A percentile compares a stretch with the other conserved stretches of the same genome.
phyloP scores from a whole-genome alignment of 2,329 filamentous ascomycete species.

The Ophiostoma populinum region DNA sequence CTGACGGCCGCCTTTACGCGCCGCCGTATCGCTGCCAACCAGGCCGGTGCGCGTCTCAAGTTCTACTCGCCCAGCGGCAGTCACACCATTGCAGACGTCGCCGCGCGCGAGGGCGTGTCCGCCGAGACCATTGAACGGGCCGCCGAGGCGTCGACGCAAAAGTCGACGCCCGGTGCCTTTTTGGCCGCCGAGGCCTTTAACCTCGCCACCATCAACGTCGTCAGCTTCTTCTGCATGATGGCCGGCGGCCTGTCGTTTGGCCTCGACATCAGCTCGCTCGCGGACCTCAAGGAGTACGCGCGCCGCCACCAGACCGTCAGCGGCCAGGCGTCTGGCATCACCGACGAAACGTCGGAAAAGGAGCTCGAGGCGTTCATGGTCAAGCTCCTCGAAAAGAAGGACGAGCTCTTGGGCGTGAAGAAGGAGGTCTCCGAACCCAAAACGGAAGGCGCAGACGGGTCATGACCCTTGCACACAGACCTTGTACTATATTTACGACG shows the following conservation, averaged over 20 bases:
- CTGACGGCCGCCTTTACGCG: constrained; percentile 56
- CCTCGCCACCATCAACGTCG: constrained; percentile 72
- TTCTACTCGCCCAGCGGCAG: constrained; percentile 48
- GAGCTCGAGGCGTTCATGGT: constrained; percentile 46
- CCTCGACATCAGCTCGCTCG: constrained; percentile 55
- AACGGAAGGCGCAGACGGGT: not conserved
- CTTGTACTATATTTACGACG: not conserved
- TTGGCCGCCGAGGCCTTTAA: constrained; percentile 73
- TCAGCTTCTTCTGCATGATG: constrained; percentile 56
- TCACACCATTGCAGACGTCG: constrained; percentile 4
- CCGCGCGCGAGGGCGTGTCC: constrained; percentile 12
- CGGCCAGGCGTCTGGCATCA: constrained; percentile 9
- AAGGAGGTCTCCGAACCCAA: not conserved
- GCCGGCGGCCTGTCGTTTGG: constrained; percentile 60
- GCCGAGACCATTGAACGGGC: not conserved
- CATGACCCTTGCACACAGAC: too few species aligned
- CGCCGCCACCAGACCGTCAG: constrained; percentile 19
- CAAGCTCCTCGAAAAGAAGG: constrained; percentile 36
- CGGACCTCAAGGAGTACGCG: constrained; percentile 43
- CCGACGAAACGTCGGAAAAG: constrained; percentile 35
- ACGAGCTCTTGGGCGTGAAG: constrained; percentile 18
- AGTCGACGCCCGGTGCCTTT: constrained; percentile 41
- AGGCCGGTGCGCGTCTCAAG: constrained; percentile 42
- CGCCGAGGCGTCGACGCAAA: constrained; percentile 12
- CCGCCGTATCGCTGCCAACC: constrained; percentile 49